These are phyloP conservation scores for Spergularia bocconei DNA, from an alignment of 148 eudicot species.

Conservation along the genomic window DNA sequence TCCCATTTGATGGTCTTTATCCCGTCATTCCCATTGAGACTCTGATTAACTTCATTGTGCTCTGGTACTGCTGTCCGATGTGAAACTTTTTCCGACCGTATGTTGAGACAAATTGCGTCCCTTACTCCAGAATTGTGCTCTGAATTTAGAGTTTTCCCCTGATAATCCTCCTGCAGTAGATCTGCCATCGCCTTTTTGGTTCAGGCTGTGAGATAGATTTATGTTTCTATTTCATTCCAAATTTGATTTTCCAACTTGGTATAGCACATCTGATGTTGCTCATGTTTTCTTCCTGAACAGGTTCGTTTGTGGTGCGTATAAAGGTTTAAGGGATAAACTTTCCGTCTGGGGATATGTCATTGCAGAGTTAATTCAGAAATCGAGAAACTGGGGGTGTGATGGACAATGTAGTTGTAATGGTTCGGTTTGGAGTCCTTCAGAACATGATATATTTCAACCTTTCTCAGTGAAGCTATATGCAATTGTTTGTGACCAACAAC, in stretches of 20 bases:
- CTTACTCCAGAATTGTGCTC: too few species aligned
- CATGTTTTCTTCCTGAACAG: constrained; percentile 41
- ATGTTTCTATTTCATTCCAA: not conserved
- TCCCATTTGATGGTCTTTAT: not conserved
- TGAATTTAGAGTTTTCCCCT: too few species aligned
- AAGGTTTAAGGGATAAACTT: constrained; percentile 45
- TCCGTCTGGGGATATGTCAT: not conserved
- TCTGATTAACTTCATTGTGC: not conserved
- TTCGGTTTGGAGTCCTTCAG: not conserved
- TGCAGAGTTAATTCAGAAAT: constrained; percentile 7
- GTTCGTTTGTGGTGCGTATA: constrained; percentile 80
- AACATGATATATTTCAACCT: not conserved
- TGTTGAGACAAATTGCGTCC: too few species aligned
- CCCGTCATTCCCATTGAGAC: not conserved
- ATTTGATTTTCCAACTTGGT: not conserved
- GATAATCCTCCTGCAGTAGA: too few species aligned
- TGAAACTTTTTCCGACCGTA: not conserved
- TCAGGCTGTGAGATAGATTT: not conserved
- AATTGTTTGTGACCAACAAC: not conserved
- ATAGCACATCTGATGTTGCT: not conserved
- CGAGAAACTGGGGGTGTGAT: not conserved
- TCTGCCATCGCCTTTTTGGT: too few species aligned
- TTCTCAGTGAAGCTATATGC: not conserved
- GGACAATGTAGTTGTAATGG: constrained; percentile 3
- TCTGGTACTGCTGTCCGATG: not conserved